phyloP scores from a whole-genome alignment of 1,284 basidiomycete genomes.

The Malassezia furfur region DNA sequence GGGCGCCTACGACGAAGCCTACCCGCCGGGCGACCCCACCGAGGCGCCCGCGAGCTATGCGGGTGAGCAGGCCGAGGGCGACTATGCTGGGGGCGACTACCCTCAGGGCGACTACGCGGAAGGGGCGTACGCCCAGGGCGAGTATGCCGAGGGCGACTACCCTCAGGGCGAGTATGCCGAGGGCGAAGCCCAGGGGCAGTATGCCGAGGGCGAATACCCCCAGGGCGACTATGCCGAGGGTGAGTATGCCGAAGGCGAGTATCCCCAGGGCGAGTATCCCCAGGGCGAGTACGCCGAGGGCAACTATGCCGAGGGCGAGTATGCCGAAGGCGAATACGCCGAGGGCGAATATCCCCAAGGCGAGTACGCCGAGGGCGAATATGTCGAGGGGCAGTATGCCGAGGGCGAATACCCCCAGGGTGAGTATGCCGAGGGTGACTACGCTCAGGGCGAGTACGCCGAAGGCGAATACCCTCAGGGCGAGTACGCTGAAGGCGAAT shows the following conservation, averaged over 20 bases:
- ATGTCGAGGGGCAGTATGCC: constrained; percentile 2
- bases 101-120: neutral
- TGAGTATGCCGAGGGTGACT: constrained; percentile 1
- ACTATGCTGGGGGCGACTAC: constrained; percentile 5
- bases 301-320: constrained; percentile 1
- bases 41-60: neutral
- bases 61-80: neutral
- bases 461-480: constrained; percentile 7
- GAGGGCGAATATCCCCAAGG: neutral
- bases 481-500: neutral
- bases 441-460: constrained; percentile 1
- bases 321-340: constrained; percentile 6
- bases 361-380: constrained; percentile 6
- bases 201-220: neutral
- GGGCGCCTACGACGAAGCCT: constrained; percentile 5
- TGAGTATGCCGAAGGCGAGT: neutral
- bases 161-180: constrained; percentile 1
- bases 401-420: constrained; percentile 8
- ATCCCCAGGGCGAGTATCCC: neutral
- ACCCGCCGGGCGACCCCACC: neutral
- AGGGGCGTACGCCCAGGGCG: constrained; percentile 1
- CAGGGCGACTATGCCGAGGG: constrained; percentile 7
- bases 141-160: constrained; percentile 5
- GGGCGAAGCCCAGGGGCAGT: constrained; percentile 1
- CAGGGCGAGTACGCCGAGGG: neutral